Base-by-base conservation (phyloP, 345 rosid genomes). In the Eucalyptus grandis region DNA sequence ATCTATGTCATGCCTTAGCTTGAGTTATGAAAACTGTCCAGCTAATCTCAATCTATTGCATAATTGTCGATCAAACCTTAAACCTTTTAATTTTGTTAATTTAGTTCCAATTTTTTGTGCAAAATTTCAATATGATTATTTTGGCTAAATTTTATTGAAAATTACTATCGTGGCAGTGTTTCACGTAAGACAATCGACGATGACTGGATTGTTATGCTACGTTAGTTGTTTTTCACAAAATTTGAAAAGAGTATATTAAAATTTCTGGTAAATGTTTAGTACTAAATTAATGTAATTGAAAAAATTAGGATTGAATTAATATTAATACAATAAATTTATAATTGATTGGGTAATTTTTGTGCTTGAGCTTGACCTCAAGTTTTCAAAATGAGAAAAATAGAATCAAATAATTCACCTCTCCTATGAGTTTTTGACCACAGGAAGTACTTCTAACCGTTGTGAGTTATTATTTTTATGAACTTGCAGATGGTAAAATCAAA, bases 131-230 rank as follows among this genome's bases (percentile, higher is more conserved):
- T 60, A 12, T 60, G 27, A 4, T 27, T 10, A 26, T 60, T 60
- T 2, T 24, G 27, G 30, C 12, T 21, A 5, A 56, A 56, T 56
- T 24, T 56, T 24, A 24, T 1, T 3, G 12, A 3, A 56, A 56
- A 24, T 56, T 24, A 22, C 13, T 24, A 10, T 9, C 3, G 1
- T 56, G 30, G 1, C 2, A 22, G 0, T 22, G 62, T 22, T 22
- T 56, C 19, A n/a, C 0, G 3, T 65, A n/a, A 5, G 37, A n/a
- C 9, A n/a, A 65, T 30, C 4, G 0, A 65, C 9, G 10, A 56
- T 56, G 0, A 24, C 1, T 9, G 6, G 6, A 53, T 53, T 53
- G 10, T 53, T 53, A 53, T 53, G 22, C 22, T 1, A 53, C 5
- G 2, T 53, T 53, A 53, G 56, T 53, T 53, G 21, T 53, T 53